These are phyloP conservation scores for Achaetomium macrosporum DNA, from an alignment of 2,329 filamentous ascomycete genomes.

Conservation along the genomic window DNA sequence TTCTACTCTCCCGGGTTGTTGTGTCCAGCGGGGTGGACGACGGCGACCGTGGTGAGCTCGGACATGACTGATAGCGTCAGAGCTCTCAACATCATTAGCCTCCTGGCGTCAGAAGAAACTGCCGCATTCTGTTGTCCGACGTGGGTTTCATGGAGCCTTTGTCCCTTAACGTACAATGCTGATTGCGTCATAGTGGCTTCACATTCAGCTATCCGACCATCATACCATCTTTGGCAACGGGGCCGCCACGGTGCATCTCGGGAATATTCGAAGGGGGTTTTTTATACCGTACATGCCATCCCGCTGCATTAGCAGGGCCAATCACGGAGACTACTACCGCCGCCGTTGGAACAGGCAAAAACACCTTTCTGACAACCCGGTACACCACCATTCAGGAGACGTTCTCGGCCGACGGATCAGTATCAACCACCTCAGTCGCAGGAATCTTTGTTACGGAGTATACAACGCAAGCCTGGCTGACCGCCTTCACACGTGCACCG, in stretches of 20 bases:
- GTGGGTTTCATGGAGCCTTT: neutral
- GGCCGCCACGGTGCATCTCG: neutral
- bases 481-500: neutral
- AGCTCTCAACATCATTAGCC: neutral
- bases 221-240: neutral
- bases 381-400: neutral
- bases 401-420: neutral
- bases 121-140: neutral
- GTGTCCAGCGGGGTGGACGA: conserved; percentile 2
- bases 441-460: neutral
- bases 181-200: neutral
- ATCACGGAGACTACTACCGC: neutral
- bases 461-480: neutral
- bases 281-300: neutral
- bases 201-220: neutral
- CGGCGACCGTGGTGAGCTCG: neutral
- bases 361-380: neutral
- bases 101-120: neutral
- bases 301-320: neutral
- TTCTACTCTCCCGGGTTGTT: neutral
- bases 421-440: neutral
- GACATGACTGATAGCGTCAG: neutral
- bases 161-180: neutral
- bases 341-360: neutral
- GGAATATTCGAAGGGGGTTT: neutral